Conservation (phyloP, 2,329 filamentous ascomycete genomes). For the Chrysoporthe cubensis region DNA sequence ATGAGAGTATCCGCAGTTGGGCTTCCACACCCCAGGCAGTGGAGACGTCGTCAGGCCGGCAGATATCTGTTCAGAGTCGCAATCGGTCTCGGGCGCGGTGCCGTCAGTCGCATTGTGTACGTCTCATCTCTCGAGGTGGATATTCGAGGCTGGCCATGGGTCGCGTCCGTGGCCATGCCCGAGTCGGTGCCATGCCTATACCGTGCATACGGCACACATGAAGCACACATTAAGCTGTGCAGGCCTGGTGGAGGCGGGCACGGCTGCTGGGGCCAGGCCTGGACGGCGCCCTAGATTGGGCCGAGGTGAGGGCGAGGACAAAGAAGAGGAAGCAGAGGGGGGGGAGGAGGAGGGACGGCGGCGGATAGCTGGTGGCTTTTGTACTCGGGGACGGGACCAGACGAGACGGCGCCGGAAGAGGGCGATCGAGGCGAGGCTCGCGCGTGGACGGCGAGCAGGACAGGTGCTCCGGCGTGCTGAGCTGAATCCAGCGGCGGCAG, state of each 20-base stretch:
- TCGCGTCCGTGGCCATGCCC: neutral
- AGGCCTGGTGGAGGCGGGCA: neutral
- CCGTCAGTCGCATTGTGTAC: neutral
- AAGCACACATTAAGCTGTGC: neutral
- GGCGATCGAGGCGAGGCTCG: neutral
- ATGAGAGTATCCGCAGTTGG: constrained; percentile 28
- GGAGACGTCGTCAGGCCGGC: constrained; percentile 17
- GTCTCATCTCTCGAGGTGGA: constrained; percentile 20
- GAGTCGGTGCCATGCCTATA: neutral
- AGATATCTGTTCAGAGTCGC: constrained; percentile 16
- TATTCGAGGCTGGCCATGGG: neutral
- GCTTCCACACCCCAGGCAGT: constrained; percentile 26
- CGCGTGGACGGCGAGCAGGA: neutral
- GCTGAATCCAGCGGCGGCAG: neutral
- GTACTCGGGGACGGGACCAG: neutral
- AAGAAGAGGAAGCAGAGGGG: neutral
- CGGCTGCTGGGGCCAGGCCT: neutral
- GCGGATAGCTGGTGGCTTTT: neutral
- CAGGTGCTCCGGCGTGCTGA: neutral
- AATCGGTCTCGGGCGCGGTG: constrained; percentile 15
- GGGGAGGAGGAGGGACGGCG: neutral
- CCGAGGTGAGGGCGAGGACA: constrained; percentile 11
- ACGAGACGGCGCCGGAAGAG: neutral
- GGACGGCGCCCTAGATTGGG: neutral
- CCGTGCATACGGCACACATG: neutral